Base-by-base conservation (phyloP, 1,139 yeast species). In the Tardiomyces blankii region DNA sequence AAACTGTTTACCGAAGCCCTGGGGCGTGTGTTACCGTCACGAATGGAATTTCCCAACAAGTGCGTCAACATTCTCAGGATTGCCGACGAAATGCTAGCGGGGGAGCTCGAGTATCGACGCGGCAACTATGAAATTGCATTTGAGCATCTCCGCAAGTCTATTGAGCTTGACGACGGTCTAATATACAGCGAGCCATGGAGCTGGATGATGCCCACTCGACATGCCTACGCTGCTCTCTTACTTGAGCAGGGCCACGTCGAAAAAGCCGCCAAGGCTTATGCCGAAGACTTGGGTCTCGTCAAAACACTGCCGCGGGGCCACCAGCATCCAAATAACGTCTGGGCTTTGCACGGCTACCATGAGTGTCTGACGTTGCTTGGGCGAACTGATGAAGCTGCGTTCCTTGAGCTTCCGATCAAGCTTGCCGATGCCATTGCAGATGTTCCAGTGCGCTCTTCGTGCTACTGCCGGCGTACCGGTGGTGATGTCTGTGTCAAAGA, bases 161-260 rank as follows among this genome's bases (percentile, higher is more conserved):
- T 44, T 41, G 32, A 33, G 23, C 41, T 13, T 25, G 46, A 44
- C n/a, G 46, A 44, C 16, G n/a, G 18, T 7, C 43, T 40, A 25
- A 32, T 23, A 18, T 44, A 44, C 38, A 21, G 18, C 28, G 46
- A 44, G 38, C 46, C 46, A 3, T 40, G 43, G 46, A 42, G 43
- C 7, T 44, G 46, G 46, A 32, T 44, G 46, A 25, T 40, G 27
- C 46, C 46, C n/a, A 11, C 46, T 2, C 30, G 46, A 8, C 43
- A 44, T 21, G 41, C 46, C 9, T 40, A 40, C 21, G 46, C 40
- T 2, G 46, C 46, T 2, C 43, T 44, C 14, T 12, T 23, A 9
- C 23, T 38, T 8, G 46, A 43, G 38, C 46, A 44, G 38, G 42
- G 40, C 28, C 32, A 21, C 16, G 30, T 40, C 13, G 40, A 40